Percentiles rank a stretch among this genome's conserved stretches.
Evolutionary conservation across 2,329 filamentous ascomycete species (phyloP).

Genomic region (Cytospora piceae): DNA sequence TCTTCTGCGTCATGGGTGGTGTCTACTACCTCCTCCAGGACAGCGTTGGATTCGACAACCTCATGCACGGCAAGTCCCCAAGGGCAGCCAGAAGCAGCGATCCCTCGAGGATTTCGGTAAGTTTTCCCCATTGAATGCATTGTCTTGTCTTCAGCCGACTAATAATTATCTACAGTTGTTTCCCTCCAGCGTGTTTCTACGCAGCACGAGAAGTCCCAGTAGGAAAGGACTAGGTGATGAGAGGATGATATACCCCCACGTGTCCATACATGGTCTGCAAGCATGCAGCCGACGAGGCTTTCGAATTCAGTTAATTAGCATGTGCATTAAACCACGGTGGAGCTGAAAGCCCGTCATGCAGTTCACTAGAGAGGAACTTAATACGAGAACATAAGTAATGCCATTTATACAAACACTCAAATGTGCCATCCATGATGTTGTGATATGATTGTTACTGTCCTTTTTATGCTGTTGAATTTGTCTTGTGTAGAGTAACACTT

Average conservation of each 20-base stretch:
- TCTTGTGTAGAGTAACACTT: too few species aligned
- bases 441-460: neutral
- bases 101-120: constrained; percentile 88
- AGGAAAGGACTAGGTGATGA: constrained; percentile 41
- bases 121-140: constrained; percentile 40
- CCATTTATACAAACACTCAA: neutral
- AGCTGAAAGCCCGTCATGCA: constrained; percentile 27
- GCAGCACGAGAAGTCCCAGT: constrained; percentile 87
- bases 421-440: too few species aligned
- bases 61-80: constrained; percentile 89
- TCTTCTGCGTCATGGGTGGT: constrained; percentile 74
- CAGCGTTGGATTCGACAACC: constrained; percentile 81
- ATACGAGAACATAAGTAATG: constrained; percentile 33
- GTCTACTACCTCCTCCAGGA: constrained; percentile 81
- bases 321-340: constrained; percentile 30
- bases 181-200: constrained; percentile 88
- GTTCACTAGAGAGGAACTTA: constrained; percentile 34
- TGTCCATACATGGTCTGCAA: constrained; percentile 26
- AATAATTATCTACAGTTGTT: constrained; percentile 67
- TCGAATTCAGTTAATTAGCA: constrained; percentile 30
- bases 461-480: too few species aligned
- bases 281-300: constrained; percentile 25
- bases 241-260: constrained; percentile 25
- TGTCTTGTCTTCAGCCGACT: constrained; percentile 41
- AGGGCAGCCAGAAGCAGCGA: constrained; percentile 81